Conservation (phyloP, 768 basidiomycete species). For the Pleurotus cornucopiae region DNA sequence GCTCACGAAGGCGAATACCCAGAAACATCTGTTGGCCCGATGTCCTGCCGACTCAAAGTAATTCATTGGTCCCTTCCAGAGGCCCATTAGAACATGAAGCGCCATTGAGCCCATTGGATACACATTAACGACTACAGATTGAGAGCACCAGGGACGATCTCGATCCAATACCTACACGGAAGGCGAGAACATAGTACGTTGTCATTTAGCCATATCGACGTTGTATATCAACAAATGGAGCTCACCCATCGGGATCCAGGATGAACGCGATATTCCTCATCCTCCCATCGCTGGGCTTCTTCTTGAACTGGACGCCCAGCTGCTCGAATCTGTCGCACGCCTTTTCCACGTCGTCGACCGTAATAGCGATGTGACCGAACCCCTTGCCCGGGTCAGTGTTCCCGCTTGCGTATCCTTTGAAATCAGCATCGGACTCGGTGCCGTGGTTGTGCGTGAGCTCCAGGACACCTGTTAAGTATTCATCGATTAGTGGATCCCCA, state of each 20-base stretch:
- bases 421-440: conserved; percentile 73
- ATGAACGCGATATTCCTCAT: conserved; percentile 86
- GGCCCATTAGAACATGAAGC: not conserved
- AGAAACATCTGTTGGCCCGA: too few relatives aligned
- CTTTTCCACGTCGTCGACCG: conserved; percentile 76
- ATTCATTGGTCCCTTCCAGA: not conserved
- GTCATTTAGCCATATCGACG: conserved; percentile 17
- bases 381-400: conserved; percentile 78
- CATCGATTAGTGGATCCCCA: not conserved
- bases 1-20: too few relatives aligned
- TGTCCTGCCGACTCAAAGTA: not conserved
- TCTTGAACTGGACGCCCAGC: conserved; percentile 83
- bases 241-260: conserved; percentile 80
- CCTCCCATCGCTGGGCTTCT: conserved; percentile 77
- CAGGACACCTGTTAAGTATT: conserved; percentile 51
- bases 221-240: not conserved
- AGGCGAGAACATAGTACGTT: not conserved
- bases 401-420: conserved; percentile 81
- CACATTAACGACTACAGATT: conserved; percentile 16
- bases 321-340: conserved; percentile 82
- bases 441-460: conserved; percentile 91
- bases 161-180: conserved; percentile 52
- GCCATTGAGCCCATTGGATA: too few relatives aligned
- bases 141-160: conserved; percentile 39
- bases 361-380: conserved; percentile 88